These are phyloP conservation scores for Nicotiana knightiana DNA, from an alignment of 257 asterid species.

Conservation along the genomic window DNA sequence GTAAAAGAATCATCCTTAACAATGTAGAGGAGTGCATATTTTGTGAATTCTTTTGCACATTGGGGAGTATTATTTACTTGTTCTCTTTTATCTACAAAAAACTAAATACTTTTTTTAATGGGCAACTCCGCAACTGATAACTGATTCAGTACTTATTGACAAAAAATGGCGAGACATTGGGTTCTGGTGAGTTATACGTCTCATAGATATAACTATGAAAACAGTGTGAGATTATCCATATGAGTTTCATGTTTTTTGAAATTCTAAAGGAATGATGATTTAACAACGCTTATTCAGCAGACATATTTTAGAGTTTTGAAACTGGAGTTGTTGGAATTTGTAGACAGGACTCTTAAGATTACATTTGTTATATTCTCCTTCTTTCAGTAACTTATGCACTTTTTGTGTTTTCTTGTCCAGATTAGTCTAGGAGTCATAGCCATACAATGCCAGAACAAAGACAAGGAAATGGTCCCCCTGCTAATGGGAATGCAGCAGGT, in stretches of 20 bases:
- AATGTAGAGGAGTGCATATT: not conserved
- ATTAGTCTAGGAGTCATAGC: slow-evolving; percentile 9
- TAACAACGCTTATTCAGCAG: not conserved
- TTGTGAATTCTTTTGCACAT: not conserved
- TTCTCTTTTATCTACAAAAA: not conserved
- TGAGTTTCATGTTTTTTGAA: not conserved
- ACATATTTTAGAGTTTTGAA: not conserved
- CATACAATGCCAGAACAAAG: slow-evolving; percentile 41
- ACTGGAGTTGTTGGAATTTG: not conserved
- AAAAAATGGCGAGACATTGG: not conserved
- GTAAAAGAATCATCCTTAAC: not conserved
- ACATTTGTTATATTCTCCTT: not conserved
- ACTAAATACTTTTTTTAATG: not conserved
- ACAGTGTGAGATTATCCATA: not conserved
- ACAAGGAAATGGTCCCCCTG: slow-evolving; percentile 27
- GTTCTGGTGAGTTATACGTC: not conserved
- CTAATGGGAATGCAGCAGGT: slow-evolving; percentile 28
- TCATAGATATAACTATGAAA: not conserved
- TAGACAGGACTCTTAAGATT: not conserved
- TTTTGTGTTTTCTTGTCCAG: slow-evolving; percentile 17
- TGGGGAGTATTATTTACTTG: not conserved
- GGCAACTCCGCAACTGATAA: not conserved
- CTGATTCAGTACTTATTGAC: not conserved
- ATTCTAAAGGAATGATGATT: not conserved
- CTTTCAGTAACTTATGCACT: not conserved